phyloP scores from a whole-genome alignment of 2,329 filamentous ascomycete species.

The Macrophomina pseudophaseolina region DNA sequence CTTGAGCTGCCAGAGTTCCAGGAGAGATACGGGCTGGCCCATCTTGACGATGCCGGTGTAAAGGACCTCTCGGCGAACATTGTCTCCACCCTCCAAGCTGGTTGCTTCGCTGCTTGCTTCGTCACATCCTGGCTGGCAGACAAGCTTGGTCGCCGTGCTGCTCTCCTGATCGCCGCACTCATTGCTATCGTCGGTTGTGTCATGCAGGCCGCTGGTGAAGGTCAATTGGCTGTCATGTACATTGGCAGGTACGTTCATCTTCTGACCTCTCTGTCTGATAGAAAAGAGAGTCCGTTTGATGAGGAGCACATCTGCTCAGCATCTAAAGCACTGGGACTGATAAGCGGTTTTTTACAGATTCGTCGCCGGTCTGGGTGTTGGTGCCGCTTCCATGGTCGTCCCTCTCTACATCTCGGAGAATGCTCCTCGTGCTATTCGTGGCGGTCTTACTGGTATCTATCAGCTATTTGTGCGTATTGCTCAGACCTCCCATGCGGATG shows the following conservation, averaged over 20 bases:
- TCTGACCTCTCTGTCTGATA: neutral
- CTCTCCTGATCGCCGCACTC: conserved; percentile 62
- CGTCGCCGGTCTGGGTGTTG: conserved; percentile 59
- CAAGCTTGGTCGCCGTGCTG: conserved; percentile 59
- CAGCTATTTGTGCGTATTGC: conserved; percentile 55
- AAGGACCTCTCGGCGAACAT: conserved; percentile 69
- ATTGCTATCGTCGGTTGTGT: conserved; percentile 66
- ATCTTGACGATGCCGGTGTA: conserved; percentile 43
- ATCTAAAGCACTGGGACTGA: neutral
- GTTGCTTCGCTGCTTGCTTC: conserved; percentile 70
- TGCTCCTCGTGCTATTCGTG: conserved; percentile 63
- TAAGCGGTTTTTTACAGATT: conserved; percentile 42
- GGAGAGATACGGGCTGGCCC: conserved; percentile 37
- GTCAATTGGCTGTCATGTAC: conserved; percentile 67
- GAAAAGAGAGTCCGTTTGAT: neutral
- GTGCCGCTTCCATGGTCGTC: conserved; percentile 61
- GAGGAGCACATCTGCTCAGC: neutral
- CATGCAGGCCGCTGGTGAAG: conserved; percentile 67
- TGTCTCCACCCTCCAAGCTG: conserved; percentile 70
- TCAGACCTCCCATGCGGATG: neutral
- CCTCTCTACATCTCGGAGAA: conserved; percentile 68
- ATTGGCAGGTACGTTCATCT: conserved; percentile 59
- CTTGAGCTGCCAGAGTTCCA: conserved; percentile 65
- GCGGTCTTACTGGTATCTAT: conserved; percentile 64
- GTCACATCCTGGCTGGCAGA: conserved; percentile 62